Conservation (phyloP, 495 filamentous ascomycete species). For the Hypoxylon rickii region DNA sequence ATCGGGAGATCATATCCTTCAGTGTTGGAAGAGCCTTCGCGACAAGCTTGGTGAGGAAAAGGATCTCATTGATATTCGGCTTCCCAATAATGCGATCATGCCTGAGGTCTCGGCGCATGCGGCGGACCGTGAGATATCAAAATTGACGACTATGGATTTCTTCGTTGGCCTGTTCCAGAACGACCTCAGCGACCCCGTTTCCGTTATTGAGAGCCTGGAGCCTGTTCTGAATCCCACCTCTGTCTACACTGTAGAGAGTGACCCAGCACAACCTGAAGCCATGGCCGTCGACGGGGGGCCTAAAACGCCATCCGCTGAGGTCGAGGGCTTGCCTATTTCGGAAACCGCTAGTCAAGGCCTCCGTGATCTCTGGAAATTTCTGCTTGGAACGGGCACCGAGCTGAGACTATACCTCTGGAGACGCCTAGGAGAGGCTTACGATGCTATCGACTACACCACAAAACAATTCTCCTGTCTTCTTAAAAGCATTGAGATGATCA, state of each 20-base stretch:
- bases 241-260: slow-evolving; percentile 46
- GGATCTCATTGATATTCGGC: slow-evolving; percentile 54
- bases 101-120: slow-evolving; percentile 81
- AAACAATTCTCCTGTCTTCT: slow-evolving; percentile 87
- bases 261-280: neutral
- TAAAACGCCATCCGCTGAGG: neutral
- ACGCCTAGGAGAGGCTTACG: slow-evolving; percentile 83
- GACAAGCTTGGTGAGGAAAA: slow-evolving; percentile 45
- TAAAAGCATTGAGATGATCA: slow-evolving; percentile 78
- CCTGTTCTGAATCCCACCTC: slow-evolving; percentile 81
- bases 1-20: slow-evolving; percentile 75
- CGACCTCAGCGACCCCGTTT: slow-evolving; percentile 69
- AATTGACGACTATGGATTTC: slow-evolving; percentile 93
- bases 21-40: slow-evolving; percentile 75
- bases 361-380: slow-evolving; percentile 79
- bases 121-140: slow-evolving; percentile 86
- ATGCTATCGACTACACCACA: slow-evolving; percentile 76
- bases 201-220: slow-evolving; percentile 88
- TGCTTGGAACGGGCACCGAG: slow-evolving; percentile 77
- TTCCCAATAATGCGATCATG: slow-evolving; percentile 88
- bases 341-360: slow-evolving; percentile 55
- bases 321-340: slow-evolving; percentile 44
- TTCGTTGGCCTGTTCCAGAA: slow-evolving; percentile 82
- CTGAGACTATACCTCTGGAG: slow-evolving; percentile 86
- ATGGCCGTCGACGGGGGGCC: slow-evolving; percentile 4